A percentile compares a stretch with the other conserved stretches of the same genome.
phyloP scores from a whole-genome alignment of 2,329 filamentous ascomycete genomes.

The Cyphellophora europaea region DNA sequence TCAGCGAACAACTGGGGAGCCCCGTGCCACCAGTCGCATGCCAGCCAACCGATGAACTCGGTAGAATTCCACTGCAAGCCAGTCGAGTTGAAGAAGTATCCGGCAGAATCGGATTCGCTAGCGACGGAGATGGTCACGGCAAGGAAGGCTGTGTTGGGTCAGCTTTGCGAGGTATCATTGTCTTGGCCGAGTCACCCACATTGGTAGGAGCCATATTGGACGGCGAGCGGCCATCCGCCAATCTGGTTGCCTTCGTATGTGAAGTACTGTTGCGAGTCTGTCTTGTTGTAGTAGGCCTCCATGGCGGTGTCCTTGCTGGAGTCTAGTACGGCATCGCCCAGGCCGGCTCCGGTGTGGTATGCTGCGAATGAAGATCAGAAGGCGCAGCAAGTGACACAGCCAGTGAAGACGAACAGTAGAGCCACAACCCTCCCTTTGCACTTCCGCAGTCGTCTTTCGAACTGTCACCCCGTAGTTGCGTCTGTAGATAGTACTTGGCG shows the following conservation, averaged over 20 bases:
- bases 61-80: constrained; percentile 15
- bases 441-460: constrained; percentile 13
- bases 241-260: constrained; percentile 13
- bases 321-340: constrained; percentile 14
- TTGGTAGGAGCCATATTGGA: constrained; percentile 13
- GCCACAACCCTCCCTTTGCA: constrained; percentile 16
- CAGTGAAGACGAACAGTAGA: too few species aligned
- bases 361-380: too few species aligned
- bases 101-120: constrained; percentile 2
- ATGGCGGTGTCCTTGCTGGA: constrained; percentile 11
- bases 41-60: constrained; percentile 3
- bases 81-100: constrained; percentile 18
- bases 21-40: constrained; percentile 18
- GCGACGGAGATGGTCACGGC: constrained; percentile 16
- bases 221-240: constrained; percentile 15
- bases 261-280: constrained; percentile 12
- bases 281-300: constrained; percentile 16
- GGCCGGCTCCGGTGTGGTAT: constrained; percentile 19
- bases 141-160: constrained; percentile 10
- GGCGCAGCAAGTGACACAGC: too few species aligned
- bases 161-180: not conserved
- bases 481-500: constrained; percentile 14
- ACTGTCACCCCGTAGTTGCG: constrained; percentile 11
- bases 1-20: constrained; percentile 15
- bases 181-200: constrained; percentile 6